Evolutionary conservation across 2,329 filamentous ascomycete genomes (phyloP).

Genomic region (Penicillium sp.): DNA sequence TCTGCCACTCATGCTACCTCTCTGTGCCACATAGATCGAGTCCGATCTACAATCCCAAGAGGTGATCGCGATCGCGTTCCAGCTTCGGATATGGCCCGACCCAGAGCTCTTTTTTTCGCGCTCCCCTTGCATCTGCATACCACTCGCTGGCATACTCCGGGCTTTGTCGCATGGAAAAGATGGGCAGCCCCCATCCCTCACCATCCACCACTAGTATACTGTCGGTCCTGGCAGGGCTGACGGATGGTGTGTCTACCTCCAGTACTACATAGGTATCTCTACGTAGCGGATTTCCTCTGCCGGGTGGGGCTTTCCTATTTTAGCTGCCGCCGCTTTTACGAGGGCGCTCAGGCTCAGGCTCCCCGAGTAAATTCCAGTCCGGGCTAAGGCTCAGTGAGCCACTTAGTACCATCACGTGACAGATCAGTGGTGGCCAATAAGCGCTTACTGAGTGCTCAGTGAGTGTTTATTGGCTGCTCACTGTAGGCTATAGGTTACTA

Average conservation of each 20-base stretch:
- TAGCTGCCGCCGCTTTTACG: constrained; percentile 16
- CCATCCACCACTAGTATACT: no score
- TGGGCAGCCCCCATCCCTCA: no score
- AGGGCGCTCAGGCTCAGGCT: constrained; percentile 15
- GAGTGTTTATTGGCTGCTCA: constrained; percentile 8
- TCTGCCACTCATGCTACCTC: background rate
- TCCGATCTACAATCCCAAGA: constrained; percentile 15
- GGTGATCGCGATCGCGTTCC: constrained; percentile 17
- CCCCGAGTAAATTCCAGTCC: constrained; percentile 15
- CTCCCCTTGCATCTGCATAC: constrained; percentile 26
- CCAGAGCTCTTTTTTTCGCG: constrained; percentile 10
- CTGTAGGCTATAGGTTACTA: constrained; percentile 11
- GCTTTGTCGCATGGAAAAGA: no score
- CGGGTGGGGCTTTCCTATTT: background rate
- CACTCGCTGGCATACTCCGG: no score
- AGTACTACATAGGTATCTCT: no score
- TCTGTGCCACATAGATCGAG: constrained; percentile 14
- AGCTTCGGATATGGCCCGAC: constrained; percentile 14
- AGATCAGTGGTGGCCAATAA: constrained; percentile 6
- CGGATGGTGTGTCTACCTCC: no score
- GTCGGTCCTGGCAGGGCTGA: no score
- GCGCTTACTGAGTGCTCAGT: constrained; percentile 8
- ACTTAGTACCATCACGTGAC: constrained; percentile 9
- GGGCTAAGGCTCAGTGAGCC: constrained; percentile 11
- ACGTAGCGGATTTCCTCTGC: background rate